phyloP scores from a whole-genome alignment of 345 rosid species.

The Gossypium herbaceum region DNA sequence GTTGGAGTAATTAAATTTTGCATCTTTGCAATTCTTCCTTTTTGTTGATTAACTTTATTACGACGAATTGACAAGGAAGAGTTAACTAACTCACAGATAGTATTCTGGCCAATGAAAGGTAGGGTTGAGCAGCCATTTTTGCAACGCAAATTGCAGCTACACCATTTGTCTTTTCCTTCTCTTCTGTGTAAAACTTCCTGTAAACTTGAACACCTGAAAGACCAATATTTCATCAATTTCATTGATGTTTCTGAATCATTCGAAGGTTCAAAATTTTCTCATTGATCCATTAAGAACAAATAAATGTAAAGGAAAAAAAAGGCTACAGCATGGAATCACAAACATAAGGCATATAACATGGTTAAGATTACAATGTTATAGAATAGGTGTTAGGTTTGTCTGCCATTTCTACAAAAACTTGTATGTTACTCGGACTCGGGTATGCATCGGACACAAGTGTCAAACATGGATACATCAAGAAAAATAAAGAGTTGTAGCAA shows the following conservation, averaged over 20 bases:
- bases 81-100: constrained; percentile 46
- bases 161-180: constrained; percentile 59
- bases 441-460: not conserved
- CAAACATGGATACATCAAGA: not conserved
- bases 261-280: not conserved
- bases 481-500: not conserved
- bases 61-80: no score
- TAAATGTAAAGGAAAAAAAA: not conserved
- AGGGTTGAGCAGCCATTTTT: constrained; percentile 52
- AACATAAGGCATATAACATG: no score
- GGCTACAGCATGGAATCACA: not conserved
- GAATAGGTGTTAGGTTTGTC: not conserved
- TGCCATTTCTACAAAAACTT: not conserved
- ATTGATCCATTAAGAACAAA: not conserved
- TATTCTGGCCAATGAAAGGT: constrained; percentile 45
- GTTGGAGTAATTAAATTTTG: not conserved
- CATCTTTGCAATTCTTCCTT: not conserved
- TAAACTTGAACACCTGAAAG: constrained; percentile 54
- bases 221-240: not conserved
- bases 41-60: not conserved
- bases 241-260: not conserved
- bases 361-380: not conserved
- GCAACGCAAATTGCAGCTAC: constrained; percentile 57
- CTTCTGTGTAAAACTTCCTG: constrained; percentile 63
- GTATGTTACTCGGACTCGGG: not conserved